phyloP scores from a whole-genome alignment of 208 protist genomes.

The Wallacemonas sp. region DNA sequence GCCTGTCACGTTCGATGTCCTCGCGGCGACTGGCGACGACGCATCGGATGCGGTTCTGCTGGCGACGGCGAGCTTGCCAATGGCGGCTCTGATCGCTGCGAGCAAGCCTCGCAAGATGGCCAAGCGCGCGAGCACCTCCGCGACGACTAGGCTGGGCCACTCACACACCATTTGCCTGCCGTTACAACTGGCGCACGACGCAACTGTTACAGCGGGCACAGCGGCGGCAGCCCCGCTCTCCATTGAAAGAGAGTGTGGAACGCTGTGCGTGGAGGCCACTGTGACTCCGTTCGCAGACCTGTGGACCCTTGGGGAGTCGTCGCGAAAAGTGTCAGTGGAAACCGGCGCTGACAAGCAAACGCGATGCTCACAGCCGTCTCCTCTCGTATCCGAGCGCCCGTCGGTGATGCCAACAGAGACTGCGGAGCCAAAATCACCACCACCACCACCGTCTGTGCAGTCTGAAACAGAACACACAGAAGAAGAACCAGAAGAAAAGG shows the following conservation, averaged over 20 bases:
- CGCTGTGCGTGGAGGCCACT: constrained; percentile 10
- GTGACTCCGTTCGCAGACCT: neutral
- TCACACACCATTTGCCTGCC: constrained; percentile 7
- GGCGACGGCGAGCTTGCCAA: neutral
- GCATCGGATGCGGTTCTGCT: neutral
- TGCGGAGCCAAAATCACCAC: too few relatives aligned
- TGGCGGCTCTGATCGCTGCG: neutral
- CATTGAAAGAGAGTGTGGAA: constrained; percentile 8
- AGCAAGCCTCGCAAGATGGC: neutral
- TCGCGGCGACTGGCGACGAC: neutral
- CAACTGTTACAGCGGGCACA: neutral
- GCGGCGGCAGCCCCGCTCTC: neutral
- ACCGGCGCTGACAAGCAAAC: too few relatives aligned
- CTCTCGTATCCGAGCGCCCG: too few relatives aligned
- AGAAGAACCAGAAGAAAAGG: too few relatives aligned
- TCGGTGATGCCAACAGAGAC: too few relatives aligned
- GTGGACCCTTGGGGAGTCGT: neutral
- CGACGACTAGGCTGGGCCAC: neutral
- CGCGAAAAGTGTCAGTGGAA: too few relatives aligned
- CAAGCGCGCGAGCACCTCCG: neutral
- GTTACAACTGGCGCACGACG: neutral
- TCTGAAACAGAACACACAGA: too few relatives aligned
- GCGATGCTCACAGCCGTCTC: too few relatives aligned
- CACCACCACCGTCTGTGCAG: too few relatives aligned
- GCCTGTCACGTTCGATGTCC: neutral